Conservation (phyloP, 2,329 filamentous ascomycete species). For the Sporothrix brunneoviolacea region DNA sequence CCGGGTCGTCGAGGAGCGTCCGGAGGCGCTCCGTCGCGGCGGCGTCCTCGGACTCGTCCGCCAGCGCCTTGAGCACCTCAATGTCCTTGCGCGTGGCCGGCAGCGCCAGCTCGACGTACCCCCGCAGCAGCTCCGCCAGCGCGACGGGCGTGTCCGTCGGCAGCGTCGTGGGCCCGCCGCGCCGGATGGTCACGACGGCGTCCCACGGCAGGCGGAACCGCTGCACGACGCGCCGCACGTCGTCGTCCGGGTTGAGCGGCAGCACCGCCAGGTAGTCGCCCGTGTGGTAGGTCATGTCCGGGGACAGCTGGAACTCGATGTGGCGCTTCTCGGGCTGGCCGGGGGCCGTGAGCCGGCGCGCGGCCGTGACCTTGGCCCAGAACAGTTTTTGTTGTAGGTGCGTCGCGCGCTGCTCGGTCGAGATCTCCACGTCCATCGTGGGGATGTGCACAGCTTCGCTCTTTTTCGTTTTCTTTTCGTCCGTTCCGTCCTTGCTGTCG, state of each 20-base stretch:
- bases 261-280: conserved; percentile 72
- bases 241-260: conserved; percentile 59
- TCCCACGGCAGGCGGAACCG: conserved; percentile 64
- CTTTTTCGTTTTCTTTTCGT: no score
- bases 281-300: conserved; percentile 57
- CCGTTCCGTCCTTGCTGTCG: conserved; percentile 20
- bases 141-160: conserved; percentile 51
- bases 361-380: conserved; percentile 50
- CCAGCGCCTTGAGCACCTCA: conserved; percentile 40
- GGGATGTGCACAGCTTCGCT: conserved; percentile 8
- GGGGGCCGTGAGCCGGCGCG: conserved; percentile 41
- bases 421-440: conserved; percentile 41
- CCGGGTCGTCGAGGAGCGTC: conserved; percentile 3
- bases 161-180: conserved; percentile 42
- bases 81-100: conserved; percentile 50
- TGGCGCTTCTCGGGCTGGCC: conserved; percentile 53
- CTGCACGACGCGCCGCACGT: conserved; percentile 55
- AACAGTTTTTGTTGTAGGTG: conserved; percentile 53
- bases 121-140: conserved; percentile 56
- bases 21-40: not conserved
- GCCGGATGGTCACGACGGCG: conserved; percentile 52
- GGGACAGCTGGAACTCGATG: conserved; percentile 60
- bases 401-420: conserved; percentile 35
- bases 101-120: conserved; percentile 65
- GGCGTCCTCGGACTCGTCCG: conserved; percentile 21